These are phyloP conservation scores for Volvariella volvacea DNA, from an alignment of 1,284 basidiomycete genomes.

Conservation along the genomic window DNA sequence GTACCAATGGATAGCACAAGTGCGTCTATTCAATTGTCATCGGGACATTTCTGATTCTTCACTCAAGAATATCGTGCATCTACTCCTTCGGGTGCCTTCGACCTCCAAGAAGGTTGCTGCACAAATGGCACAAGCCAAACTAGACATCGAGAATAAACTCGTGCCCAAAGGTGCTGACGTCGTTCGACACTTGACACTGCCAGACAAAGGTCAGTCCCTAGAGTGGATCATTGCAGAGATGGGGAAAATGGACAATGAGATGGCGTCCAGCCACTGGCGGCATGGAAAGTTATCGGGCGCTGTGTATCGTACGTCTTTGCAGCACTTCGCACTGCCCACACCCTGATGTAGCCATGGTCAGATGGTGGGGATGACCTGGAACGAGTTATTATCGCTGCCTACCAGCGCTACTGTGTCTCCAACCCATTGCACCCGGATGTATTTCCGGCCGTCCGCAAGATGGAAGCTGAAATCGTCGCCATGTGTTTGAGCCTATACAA, in stretches of 20 bases:
- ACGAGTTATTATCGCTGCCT: slow-evolving; percentile 63
- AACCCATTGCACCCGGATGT: slow-evolving; percentile 96
- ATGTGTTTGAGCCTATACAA: slow-evolving; percentile 90
- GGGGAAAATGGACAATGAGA: slow-evolving; percentile 66
- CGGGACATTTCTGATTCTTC: neutral
- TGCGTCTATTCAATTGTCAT: slow-evolving; percentile 20
- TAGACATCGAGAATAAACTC: slow-evolving; percentile 64
- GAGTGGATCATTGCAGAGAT: slow-evolving; percentile 81
- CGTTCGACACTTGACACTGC: slow-evolving; percentile 60
- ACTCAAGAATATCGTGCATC: slow-evolving; percentile 47
- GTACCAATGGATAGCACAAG: slow-evolving; percentile 54
- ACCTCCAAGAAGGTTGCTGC: slow-evolving; percentile 59
- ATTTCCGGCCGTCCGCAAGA: slow-evolving; percentile 92
- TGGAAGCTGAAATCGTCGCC: slow-evolving; percentile 96
- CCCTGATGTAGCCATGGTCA: slow-evolving; percentile 20
- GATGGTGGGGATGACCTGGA: slow-evolving; percentile 83
- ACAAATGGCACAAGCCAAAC: slow-evolving; percentile 64
- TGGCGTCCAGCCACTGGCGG: slow-evolving; percentile 52
- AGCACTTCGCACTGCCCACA: neutral
- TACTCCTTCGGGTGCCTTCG: slow-evolving; percentile 65
- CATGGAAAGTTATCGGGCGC: slow-evolving; percentile 81
- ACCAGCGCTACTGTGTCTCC: slow-evolving; percentile 67
- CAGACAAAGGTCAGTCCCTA: slow-evolving; percentile 58
- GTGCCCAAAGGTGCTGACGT: slow-evolving; percentile 56
- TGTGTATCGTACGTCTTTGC: slow-evolving; percentile 69